Evolutionary conservation across 2,329 filamentous ascomycete genomes (phyloP), one percentile per base, ranked within the genome.

Genomic region (Penicillium sp.): DNA sequence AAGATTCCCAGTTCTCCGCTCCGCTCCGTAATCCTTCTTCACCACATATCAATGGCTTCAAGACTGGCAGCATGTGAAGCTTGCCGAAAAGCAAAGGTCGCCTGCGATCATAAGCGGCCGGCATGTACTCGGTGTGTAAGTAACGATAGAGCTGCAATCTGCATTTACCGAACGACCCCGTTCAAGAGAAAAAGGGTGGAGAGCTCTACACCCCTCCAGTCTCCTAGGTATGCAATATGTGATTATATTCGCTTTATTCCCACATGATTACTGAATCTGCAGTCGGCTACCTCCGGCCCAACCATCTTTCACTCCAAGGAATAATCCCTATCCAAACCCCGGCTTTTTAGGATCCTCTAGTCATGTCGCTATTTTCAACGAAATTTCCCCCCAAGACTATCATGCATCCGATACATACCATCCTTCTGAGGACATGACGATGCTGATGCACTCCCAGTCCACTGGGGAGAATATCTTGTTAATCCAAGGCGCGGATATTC

Each of bases 291-390:
- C 63, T 16, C 56, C 64, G 19, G 61, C 64, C 6, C 58, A 60
- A 31, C 61, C 65, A 23, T 56, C 61, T 7, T 65, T 63, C 43
- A 57, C 55, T 16, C 57, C 65, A 31, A 60, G 64, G 19, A 62
- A 58, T 21, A 64, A 65, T 50, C 60, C 60, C n/a, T 70, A 70
- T 47, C 68, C 67, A 2, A 70, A 70, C 48, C 68, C 68, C 9
- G 68, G 67, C 10, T 70, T 65, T 51, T 34, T 69, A 40, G 68
- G 67, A 2, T 64, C 62, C 9, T 70, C 68, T 16, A 70, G 68
- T 39, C 68, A 70, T 64, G 65, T 61, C 7, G 65, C 67, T 9
- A 70, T 70, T 34, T 70, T 70, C 47, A 65, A 65, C 21, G 63
- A 70, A 36, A 69, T 70, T 39, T 61, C 63, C 7, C 52, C 60